phyloP scores from a whole-genome alignment of 2,329 filamentous ascomycete genomes.

The Zymoseptoria tritici region DNA sequence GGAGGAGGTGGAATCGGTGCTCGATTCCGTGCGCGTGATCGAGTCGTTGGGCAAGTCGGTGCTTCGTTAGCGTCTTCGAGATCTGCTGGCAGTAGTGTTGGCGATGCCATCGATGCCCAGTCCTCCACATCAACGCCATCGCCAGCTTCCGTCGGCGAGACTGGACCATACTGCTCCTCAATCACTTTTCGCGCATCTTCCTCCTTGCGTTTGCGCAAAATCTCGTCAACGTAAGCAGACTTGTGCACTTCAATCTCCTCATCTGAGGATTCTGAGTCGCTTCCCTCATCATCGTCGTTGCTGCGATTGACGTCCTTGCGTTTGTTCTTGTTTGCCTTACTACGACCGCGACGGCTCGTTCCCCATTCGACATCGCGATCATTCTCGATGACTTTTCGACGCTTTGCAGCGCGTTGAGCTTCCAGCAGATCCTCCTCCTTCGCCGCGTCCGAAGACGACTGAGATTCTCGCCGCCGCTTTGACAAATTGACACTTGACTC shows the following conservation, averaged over 20 bases:
- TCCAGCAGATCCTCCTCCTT: conserved; percentile 7
- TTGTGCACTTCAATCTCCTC: conserved; percentile 1
- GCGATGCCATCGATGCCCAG: background rate
- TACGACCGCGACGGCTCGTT: background rate
- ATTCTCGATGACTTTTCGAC: background rate
- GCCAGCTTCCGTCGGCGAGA: conserved; percentile 5
- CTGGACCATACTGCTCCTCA: conserved; percentile 5
- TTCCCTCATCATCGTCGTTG: background rate
- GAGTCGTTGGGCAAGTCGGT: background rate
- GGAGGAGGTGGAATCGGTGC: conserved; percentile 3
- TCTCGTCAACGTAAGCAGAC: conserved; percentile 9
- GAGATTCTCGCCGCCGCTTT: conserved; percentile 5
- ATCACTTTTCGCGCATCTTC: conserved; percentile 5
- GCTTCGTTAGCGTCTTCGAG: background rate
- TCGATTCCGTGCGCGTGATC: background rate
- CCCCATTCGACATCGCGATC: conserved; percentile 1
- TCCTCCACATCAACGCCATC: conserved; percentile 1
- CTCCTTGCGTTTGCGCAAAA: conserved; percentile 4
- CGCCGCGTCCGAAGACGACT: conserved; percentile 3
- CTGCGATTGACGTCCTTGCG: background rate
- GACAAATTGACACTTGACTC: background rate
- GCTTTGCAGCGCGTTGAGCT: conserved; percentile 4
- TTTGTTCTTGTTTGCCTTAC: background rate
- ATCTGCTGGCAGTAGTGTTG: background rate
- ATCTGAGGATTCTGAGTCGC: conserved; percentile 3